phyloP scores from a whole-genome alignment of 106 monocot genomes.

The Cymbidium sinense region DNA sequence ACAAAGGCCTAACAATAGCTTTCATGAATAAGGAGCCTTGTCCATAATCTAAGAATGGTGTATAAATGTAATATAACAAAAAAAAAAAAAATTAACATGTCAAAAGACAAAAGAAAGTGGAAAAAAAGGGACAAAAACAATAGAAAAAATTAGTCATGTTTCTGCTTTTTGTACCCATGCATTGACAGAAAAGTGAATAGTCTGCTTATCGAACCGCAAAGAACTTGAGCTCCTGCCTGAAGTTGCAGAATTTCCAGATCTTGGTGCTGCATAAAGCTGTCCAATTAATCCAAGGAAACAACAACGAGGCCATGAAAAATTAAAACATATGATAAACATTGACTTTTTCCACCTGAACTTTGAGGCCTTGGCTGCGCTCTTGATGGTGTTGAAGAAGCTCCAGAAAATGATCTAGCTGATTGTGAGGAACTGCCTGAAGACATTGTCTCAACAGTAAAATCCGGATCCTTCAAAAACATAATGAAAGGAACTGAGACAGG shows the following conservation, averaged over 20 bases:
- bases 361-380: slow-evolving; percentile 39
- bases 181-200: slow-evolving; percentile 14
- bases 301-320: neutral
- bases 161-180: slow-evolving; percentile 8
- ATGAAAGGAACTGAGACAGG: neutral
- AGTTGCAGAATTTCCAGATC: slow-evolving; percentile 4
- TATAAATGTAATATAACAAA: neutral
- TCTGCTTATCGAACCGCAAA: slow-evolving; percentile 7
- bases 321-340: neutral
- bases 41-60: neutral
- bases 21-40: neutral
- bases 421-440: slow-evolving; percentile 48
- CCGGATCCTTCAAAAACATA: slow-evolving; percentile 48
- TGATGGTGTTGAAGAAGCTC: slow-evolving; percentile 36
- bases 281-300: slow-evolving; percentile 1
- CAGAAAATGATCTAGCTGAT: slow-evolving; percentile 30
- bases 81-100: slow-evolving; percentile 4
- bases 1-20: neutral
- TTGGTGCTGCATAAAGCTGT: neutral
- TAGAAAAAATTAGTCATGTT: neutral
- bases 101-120: neutral
- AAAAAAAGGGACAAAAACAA: too few species aligned
- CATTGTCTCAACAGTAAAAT: slow-evolving; percentile 67
- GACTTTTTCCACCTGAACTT: neutral
- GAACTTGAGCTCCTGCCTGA: slow-evolving; percentile 8